Conservation (phyloP, 148 eudicot species). For the Vaccinium macrocarpon region DNA sequence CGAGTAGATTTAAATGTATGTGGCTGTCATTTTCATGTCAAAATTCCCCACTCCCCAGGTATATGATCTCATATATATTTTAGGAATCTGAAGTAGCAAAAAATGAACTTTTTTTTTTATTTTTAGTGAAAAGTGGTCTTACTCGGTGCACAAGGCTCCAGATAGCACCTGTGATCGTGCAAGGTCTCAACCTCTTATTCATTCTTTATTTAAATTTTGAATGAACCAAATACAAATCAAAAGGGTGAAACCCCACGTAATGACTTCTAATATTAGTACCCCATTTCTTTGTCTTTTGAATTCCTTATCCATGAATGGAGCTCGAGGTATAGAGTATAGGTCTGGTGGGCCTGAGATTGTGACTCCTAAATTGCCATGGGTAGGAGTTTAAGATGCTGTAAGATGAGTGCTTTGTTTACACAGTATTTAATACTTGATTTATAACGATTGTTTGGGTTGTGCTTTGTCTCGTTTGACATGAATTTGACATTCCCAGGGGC, state of each 20-base stretch:
- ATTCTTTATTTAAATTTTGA: background rate
- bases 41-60: background rate
- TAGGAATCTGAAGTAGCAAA: background rate
- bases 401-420: background rate
- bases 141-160: background rate
- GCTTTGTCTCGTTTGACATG: background rate
- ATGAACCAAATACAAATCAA: background rate
- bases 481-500: background rate
- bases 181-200: background rate
- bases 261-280: background rate
- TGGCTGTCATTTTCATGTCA: background rate
- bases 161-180: background rate
- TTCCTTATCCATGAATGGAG: background rate
- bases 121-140: background rate
- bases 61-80: background rate
- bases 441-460: no score
- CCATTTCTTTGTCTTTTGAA: background rate
- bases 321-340: background rate
- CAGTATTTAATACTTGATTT: background rate
- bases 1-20: background rate
- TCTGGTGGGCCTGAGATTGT: background rate
- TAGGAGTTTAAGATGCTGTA: background rate
- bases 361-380: background rate
- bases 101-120: background rate
- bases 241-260: background rate